phyloP scores from a whole-genome alignment of 257 asterid species.

The Solanum appendiculatum region DNA sequence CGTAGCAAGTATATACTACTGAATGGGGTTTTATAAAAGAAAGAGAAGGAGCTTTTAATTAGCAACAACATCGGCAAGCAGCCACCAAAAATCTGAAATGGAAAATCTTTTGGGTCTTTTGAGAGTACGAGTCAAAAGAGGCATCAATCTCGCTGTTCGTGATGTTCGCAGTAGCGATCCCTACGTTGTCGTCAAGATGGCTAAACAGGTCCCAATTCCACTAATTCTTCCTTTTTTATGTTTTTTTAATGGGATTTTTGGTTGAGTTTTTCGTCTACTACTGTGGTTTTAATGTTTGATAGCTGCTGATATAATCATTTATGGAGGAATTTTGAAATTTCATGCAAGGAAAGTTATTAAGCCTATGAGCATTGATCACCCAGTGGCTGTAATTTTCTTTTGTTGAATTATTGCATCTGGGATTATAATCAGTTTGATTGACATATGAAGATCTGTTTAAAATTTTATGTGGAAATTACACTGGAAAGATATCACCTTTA shows the following conservation, averaged over 20 bases:
- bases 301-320: background rate
- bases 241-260: background rate
- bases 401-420: background rate
- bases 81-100: slow-evolving; percentile 14
- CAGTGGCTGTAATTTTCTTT: background rate
- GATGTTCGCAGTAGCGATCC: slow-evolving; percentile 79
- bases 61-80: background rate
- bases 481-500: background rate
- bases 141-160: slow-evolving; percentile 81
- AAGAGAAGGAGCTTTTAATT: background rate
- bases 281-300: background rate
- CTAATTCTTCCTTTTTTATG: background rate
- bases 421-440: background rate
- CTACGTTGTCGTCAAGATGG: slow-evolving; percentile 28
- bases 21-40: background rate
- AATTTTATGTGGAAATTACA: background rate
- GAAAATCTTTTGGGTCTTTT: slow-evolving; percentile 65
- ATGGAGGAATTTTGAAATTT: background rate
- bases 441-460: background rate
- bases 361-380: background rate
- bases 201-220: background rate
- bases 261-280: background rate
- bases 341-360: background rate
- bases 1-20: no score
- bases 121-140: slow-evolving; percentile 53